These are phyloP conservation scores for Populus hybrid DNA, from an alignment of 441 rosid genomes.

Conservation along the genomic window DNA sequence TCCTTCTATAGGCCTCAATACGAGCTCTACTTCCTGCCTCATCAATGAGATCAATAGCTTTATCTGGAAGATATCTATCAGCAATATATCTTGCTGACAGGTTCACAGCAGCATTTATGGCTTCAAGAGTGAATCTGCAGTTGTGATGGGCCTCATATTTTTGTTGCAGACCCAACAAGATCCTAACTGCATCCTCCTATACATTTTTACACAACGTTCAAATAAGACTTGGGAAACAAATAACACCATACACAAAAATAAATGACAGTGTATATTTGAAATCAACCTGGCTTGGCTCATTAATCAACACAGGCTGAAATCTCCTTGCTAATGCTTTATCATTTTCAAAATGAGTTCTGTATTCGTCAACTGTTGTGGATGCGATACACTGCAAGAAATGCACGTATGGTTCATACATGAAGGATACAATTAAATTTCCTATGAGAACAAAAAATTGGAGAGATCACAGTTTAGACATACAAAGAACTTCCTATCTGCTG, in stretches of 20 bases:
- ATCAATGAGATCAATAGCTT: slow-evolving; percentile 57
- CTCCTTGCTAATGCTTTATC: slow-evolving; percentile 91
- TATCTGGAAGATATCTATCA: slow-evolving; percentile 53
- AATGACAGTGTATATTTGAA: slow-evolving; percentile 15
- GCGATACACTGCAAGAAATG: slow-evolving; percentile 73
- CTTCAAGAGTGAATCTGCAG: slow-evolving; percentile 74
- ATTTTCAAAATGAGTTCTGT: slow-evolving; percentile 82
- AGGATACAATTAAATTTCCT: not conserved
- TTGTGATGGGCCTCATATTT: slow-evolving; percentile 92
- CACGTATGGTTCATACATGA: not conserved
- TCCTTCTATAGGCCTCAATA: slow-evolving; percentile 75
- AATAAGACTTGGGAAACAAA: slow-evolving; percentile 19
- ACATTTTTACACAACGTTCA: slow-evolving; percentile 23
- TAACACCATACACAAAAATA: slow-evolving; percentile 8
- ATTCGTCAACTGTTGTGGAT: slow-evolving; percentile 89
- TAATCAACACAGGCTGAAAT: slow-evolving; percentile 88
- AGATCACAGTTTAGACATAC: not conserved
- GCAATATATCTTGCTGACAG: slow-evolving; percentile 87
- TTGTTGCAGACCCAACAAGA: slow-evolving; percentile 79
- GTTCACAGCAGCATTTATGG: slow-evolving; percentile 75
- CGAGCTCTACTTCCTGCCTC: slow-evolving; percentile 92
- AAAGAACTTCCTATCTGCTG: not conserved
- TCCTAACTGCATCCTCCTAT: slow-evolving; percentile 83
- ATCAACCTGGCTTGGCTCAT: slow-evolving; percentile 55
- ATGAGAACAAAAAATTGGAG: not conserved